Evolutionary conservation across 805 yeast species (phyloP), one percentile per base, ranked within the genome.

Genomic region (Yarrowia keelungensis): DNA sequence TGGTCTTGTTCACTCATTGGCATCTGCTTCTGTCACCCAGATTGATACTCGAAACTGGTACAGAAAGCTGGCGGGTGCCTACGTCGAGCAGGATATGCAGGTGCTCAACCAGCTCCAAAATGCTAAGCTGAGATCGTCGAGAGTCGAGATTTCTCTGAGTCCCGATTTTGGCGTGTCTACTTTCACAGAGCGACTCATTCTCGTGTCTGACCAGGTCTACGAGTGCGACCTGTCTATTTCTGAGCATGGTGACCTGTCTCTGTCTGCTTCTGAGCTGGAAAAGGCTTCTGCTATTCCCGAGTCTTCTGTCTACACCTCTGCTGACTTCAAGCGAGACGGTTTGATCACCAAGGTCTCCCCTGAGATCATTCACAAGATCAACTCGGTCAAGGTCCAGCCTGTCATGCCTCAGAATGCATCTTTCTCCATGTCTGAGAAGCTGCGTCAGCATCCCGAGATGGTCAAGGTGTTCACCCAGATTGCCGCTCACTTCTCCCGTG

Each of bases 391-490:
- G 47, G 65, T 59, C 16, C 41, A 45, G 35, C 65, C 65, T 3
- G 35, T 32, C 2, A 4, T 35, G 1, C 68, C 54, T 5, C 16
- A 47, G 39, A 11, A 43, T 2, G 15, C 62, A 1, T 70, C 69
- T 2, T 43, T 74, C 41, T 61, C 73, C 7, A 22, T 69, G 39
- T 61, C 73, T 0, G 75, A 72, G 32, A 69, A 68, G 26, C 66
- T 76, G 15, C 70, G 59, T 8, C 75, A 75, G 32, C 71, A 72
- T n/a, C 69, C 73, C n/a, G 73, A 56, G 3, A 70, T 32, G 54
- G 73, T 5, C 54, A 76, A 43, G 71, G 69, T 19, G 73, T 69
- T 51, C 71, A 77, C 26, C 71, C 72, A 69, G 36, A 51, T 76
- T 0, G 71, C 76, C 1, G 72, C 68, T 35, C 49, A 69, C 36